Base-by-base conservation (phyloP, 305 asterid genomes). In the Coffea humblotiana region DNA sequence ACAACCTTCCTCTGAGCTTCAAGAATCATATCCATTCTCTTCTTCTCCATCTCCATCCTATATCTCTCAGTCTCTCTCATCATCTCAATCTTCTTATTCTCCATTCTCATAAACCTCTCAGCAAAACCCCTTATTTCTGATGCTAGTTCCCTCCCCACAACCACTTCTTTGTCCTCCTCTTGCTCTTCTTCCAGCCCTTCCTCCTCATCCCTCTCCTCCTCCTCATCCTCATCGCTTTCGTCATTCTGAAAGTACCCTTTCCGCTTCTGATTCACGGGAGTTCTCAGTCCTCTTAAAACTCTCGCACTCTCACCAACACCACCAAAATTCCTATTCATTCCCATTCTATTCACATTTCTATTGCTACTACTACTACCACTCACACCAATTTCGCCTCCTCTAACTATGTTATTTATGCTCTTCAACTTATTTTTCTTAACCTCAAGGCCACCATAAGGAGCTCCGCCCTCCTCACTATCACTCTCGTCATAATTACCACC, bases 1-100 rank as follows among this genome's bases (percentile, higher is more conserved):
- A 90, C 86, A 68, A 95, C 88, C 85, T 89, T 95, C 86, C 93
- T 91, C 75, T 92, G 97, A 4, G 92, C 90, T 27, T 92, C 96
- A 0, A 86, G 84, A 81, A 93, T 93, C 98, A 93, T 95, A 37
- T 88, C 97, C 91, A 85, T 88, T 87, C 92, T 91, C 89, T 89
- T 93, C 87, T 87, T 89, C 89, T 95, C 98, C 95, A 92, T 91
- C 89, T 95, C 94, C 93, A 90, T 91, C 27, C 93, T 71, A 37
- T 63, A 82, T 85, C 89, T 90, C 85, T 90, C 93, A 0, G 90
- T 88, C 83, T 91, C 94, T 81, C 88, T 84, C 91, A 89, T 88
- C 97, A 89, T 89, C 87, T 93, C 98, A 64, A 95, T 91, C 88
- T 95, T 95, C 51, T 79, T 84, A 82, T 83, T 87, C 94, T 95